A percentile compares a stretch with the other conserved stretches of the same genome.
Conservation (phyloP, 805 yeast genomes). For the Saccharomycopsis fodiens region DNA sequence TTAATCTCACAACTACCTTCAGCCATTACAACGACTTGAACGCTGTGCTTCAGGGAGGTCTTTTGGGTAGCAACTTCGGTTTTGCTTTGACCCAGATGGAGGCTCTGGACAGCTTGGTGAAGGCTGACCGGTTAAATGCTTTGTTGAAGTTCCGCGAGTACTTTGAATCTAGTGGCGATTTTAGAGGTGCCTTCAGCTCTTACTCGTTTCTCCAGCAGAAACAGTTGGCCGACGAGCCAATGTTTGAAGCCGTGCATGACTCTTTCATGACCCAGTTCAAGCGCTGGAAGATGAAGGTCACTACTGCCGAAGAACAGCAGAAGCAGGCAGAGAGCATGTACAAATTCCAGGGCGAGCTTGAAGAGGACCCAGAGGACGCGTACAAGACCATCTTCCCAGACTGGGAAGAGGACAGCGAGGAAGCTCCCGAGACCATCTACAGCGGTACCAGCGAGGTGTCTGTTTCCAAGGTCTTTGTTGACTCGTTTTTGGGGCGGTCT, state of each 20-base stretch:
- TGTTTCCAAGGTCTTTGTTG: conserved; percentile 8
- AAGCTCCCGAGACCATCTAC: conserved; percentile 1
- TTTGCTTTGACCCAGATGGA: conserved; percentile 13
- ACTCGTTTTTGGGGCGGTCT: conserved; percentile 1
- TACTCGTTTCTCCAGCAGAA: conserved; percentile 4
- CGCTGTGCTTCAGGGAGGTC: conserved; percentile 15
- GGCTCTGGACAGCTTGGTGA: neutral
- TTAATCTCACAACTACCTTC: conserved; percentile 13
- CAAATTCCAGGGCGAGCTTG: conserved; percentile 19
- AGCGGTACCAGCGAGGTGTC: conserved; percentile 3
- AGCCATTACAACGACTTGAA: conserved; percentile 16
- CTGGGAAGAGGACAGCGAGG: conserved; percentile 13
- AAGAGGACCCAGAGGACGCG: conserved; percentile 20
- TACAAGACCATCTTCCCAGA: conserved; percentile 18
- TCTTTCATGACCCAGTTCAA: conserved; percentile 6
- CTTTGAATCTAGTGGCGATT: conserved; percentile 5
- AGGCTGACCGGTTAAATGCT: conserved; percentile 12
- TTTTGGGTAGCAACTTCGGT: conserved; percentile 19
- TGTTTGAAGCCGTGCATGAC: conserved; percentile 2
- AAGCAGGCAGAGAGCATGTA: conserved; percentile 8
- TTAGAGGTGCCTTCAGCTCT: conserved; percentile 4
- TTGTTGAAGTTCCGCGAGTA: conserved; percentile 4
- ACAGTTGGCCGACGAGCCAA: neutral
- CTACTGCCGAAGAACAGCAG: conserved; percentile 12
- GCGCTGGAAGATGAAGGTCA: conserved; percentile 13